phyloP scores from a whole-genome alignment of 116 monocot species.

The Phalaenopsis hybrid region DNA sequence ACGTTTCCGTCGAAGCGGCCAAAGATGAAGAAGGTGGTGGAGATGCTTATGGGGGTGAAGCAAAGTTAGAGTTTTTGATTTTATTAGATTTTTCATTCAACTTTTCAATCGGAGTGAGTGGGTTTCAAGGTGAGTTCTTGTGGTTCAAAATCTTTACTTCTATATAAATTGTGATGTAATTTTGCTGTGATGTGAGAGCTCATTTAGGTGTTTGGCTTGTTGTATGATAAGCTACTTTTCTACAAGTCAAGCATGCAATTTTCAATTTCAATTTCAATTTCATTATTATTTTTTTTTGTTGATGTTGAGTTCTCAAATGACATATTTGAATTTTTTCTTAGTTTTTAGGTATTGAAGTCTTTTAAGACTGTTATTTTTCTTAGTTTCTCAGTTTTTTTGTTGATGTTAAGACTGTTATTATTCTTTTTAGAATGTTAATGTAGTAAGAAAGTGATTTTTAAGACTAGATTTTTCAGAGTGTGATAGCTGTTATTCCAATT shows the following conservation, averaged over 20 bases:
- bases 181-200: background rate
- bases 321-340: background rate
- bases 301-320: background rate
- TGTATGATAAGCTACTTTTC: background rate
- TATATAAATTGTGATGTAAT: background rate
- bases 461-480: too few species aligned
- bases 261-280: background rate
- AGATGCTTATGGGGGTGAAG: slow-evolving; percentile 67
- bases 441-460: too few species aligned
- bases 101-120: background rate
- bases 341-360: background rate
- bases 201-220: slow-evolving; percentile 3
- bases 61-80: slow-evolving; percentile 9
- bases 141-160: background rate
- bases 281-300: background rate
- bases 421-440: too few species aligned
- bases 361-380: background rate
- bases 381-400: too few species aligned
- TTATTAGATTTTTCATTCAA: background rate
- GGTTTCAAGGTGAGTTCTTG: background rate
- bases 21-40: slow-evolving; percentile 77
- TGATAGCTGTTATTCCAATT: too few species aligned
- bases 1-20: slow-evolving; percentile 52
- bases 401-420: too few species aligned
- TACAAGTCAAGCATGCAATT: background rate